Evolutionary conservation across 768 basidiomycete genomes (phyloP).

Genomic region (Pleurotus tuoliensis): DNA sequence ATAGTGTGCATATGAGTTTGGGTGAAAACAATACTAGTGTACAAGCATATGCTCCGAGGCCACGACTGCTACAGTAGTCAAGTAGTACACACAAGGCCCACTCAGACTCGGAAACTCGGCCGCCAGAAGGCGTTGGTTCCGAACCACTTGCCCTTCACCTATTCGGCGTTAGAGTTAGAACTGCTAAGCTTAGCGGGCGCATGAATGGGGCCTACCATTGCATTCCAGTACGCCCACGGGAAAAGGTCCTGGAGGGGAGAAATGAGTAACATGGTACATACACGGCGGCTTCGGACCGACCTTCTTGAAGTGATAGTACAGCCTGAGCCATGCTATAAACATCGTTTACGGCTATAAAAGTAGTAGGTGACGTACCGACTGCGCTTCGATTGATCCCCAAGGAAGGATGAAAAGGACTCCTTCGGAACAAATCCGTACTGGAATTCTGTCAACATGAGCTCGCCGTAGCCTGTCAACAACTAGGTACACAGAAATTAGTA

Average conservation of each 20-base stretch:
- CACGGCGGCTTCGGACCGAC: constrained; percentile 22
- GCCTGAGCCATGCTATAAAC: constrained; percentile 29
- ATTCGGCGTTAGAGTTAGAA: constrained; percentile 28
- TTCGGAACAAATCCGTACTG: constrained; percentile 87
- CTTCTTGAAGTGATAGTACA: constrained; percentile 90
- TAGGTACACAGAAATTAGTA: constrained; percentile 22
- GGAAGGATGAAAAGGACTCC: constrained; percentile 69
- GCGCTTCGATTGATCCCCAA: constrained; percentile 70
- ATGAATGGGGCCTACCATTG: constrained; percentile 45
- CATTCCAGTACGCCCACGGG: constrained; percentile 76
- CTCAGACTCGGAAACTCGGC: constrained; percentile 21
- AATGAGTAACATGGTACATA: constrained; percentile 10
- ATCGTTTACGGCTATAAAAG: background rate
- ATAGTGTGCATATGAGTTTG: background rate
- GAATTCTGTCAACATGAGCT: constrained; percentile 89
- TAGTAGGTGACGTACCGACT: constrained; percentile 47
- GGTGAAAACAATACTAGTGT: background rate
- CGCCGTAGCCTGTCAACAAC: constrained; percentile 79
- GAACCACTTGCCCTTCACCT: constrained; percentile 46
- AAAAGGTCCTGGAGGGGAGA: constrained; percentile 46
- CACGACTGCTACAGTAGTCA: background rate
- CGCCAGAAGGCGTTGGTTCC: constrained; percentile 30
- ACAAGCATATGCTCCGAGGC: background rate
- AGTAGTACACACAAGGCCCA: background rate
- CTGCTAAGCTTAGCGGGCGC: background rate